A percentile compares a stretch with the other conserved stretches of the same genome.
Evolutionary conservation across 441 rosid species (phyloP).

Genomic region (Jatropha podagrica): DNA sequence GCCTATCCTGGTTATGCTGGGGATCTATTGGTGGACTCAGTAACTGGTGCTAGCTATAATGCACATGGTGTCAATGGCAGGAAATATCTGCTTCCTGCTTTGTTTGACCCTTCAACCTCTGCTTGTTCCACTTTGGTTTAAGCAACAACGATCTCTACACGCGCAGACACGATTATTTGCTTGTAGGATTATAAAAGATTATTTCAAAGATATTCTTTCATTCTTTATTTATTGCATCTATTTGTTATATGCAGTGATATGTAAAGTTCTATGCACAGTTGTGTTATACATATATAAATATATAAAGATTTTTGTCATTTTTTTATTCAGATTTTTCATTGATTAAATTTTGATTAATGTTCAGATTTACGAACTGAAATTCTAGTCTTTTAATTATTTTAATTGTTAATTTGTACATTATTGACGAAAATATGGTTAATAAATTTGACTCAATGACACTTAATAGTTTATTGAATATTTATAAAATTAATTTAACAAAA

Average conservation of each 20-base stretch:
- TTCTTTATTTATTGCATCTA: constrained; percentile 12
- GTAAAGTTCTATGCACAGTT: not conserved
- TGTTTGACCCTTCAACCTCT: constrained; percentile 59
- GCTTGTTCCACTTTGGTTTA: constrained; percentile 57
- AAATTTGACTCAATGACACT: no score
- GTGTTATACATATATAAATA: no score
- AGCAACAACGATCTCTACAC: not conserved
- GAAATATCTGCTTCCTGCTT: constrained; percentile 69
- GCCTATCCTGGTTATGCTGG: constrained; percentile 86
- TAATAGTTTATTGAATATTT: no score
- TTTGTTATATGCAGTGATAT: not conserved
- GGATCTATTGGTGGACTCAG: constrained; percentile 46
- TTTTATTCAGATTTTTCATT: no score
- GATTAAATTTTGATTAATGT: no score
- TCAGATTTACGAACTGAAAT: no score
- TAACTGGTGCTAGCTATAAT: constrained; percentile 74
- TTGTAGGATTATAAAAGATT: not conserved
- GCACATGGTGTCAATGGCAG: constrained; percentile 63
- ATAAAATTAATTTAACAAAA: no score
- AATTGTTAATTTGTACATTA: no score
- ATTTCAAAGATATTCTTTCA: constrained; percentile 36
- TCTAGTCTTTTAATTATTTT: no score
- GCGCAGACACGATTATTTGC: not conserved
- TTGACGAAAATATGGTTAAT: no score
- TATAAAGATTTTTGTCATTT: not conserved